Evolutionary conservation across 1,139 yeast genomes (phyloP).

Genomic region (Taphrina populina): DNA sequence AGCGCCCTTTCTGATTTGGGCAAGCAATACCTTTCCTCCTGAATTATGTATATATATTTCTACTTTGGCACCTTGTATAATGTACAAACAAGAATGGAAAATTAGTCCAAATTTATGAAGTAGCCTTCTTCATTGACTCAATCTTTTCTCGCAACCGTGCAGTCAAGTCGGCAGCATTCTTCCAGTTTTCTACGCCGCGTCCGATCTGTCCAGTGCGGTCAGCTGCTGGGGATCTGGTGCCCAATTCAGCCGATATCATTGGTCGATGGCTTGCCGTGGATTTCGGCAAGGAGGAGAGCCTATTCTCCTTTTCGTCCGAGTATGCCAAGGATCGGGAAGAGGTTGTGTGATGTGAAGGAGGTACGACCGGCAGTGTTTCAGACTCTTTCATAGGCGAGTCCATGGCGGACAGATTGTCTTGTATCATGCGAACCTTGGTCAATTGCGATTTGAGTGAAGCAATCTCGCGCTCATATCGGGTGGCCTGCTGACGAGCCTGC

Average conservation of each 20-base stretch:
- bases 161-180: conserved; percentile 85
- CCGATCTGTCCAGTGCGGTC: background rate
- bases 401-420: conserved; percentile 13
- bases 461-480: conserved; percentile 56
- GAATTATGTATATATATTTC: background rate
- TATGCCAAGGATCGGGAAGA: conserved; percentile 1
- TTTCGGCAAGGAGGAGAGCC: conserved; percentile 17
- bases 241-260: conserved; percentile 23
- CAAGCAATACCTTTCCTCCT: conserved; percentile 23
- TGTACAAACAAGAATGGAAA: no score
- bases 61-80: no score
- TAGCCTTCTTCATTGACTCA: conserved; percentile 68
- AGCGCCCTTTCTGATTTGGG: conserved; percentile 27
- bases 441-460: conserved; percentile 43
- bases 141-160: conserved; percentile 80
- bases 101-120: background rate
- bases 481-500: conserved; percentile 52
- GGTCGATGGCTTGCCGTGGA: conserved; percentile 9
- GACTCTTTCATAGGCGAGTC: conserved; percentile 27
- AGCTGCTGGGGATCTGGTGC: conserved; percentile 26
- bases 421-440: conserved; percentile 24
- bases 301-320: conserved; percentile 38
- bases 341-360: background rate
- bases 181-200: conserved; percentile 53
- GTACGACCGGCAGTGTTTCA: background rate